These are phyloP conservation scores for Leersia perrieri DNA, from an alignment of 176 grass and related monocot species.

Conservation along the genomic window DNA sequence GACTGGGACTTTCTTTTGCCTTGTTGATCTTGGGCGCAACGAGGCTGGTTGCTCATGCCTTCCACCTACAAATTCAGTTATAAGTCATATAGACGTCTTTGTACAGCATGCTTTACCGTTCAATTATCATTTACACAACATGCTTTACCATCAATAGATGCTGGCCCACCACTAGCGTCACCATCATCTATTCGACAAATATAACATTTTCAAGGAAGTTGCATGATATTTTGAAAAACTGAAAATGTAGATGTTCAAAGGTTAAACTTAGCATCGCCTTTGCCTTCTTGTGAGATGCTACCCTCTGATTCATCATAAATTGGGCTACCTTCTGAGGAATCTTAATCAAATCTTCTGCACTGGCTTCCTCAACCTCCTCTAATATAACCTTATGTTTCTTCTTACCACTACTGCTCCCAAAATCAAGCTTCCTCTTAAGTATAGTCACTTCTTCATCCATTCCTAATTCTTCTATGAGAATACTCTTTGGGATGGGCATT, in stretches of 20 bases:
- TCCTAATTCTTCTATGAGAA: not conserved
- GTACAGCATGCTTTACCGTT: too few relatives aligned
- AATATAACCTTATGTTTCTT: not conserved
- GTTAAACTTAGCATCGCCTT: not conserved
- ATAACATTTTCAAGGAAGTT: not conserved
- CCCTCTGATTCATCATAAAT: not conserved
- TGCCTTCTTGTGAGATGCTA: not conserved
- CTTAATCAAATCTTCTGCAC: not conserved
- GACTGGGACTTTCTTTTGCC: too few relatives aligned
- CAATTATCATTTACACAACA: too few relatives aligned
- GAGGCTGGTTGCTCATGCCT: too few relatives aligned
- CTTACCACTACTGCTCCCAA: not conserved
- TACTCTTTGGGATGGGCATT: not conserved
- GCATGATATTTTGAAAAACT: not conserved
- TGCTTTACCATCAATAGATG: too few relatives aligned
- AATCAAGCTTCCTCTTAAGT: not conserved
- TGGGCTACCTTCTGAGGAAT: not conserved
- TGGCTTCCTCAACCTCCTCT: not conserved
- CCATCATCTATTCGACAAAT: not conserved
- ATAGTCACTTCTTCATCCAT: not conserved
- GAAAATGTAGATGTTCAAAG: not conserved
- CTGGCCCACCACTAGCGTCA: not conserved
- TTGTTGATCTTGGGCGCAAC: too few relatives aligned
- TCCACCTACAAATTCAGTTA: too few relatives aligned
- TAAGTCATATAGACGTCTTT: too few relatives aligned